Evolutionary conservation across 2,329 filamentous ascomycete species (phyloP), one percentile per base, ranked within the genome.

Genomic region (Epichloe uncinata): DNA sequence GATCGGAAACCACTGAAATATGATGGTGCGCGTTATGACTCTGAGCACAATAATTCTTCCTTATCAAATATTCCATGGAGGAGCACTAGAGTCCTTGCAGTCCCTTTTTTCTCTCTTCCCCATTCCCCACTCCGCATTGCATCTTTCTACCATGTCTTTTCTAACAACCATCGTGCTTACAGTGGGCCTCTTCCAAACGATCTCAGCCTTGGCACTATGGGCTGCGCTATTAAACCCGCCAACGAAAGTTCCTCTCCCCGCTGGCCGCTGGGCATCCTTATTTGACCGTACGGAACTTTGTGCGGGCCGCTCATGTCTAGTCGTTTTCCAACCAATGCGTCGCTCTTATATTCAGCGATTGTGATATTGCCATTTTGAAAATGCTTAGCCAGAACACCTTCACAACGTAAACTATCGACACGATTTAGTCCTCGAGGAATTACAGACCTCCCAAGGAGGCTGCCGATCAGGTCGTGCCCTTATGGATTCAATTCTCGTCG

Each of bases 401-500:
- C n/a, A 44, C 42, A 3, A 15, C 46, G 35, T 49, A 20, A 42
- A 48, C 18, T 33, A 35, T 40, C 35, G 34, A 35, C 18, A 35
- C 30, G 13, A 16, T 20, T 15, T 13, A 18, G 15, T 33, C 30
- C 36, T 48, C 37, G 37, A 48, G 50, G 30, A 13, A 18, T 35
- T 26, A 16, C n/a, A 48, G 2, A 30, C 16, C 8, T 30, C 40
- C 40, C 11, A 40, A 44, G 16, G 26, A 34, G 46, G 36, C 47
- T 41, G n/a, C 37, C 20, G 47, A 36, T 15, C 11, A 22, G 35
- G 47, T 33, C 33, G 35, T 36, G 16, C 33, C 35, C 44, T 49
- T 42, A 52, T 52, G 54, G 53, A 54, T 45, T 22, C 42, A n/a
- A 45, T 45, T 34, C 16, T 44, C 11, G 18, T 45, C 30, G 35